A percentile compares a stretch with the other conserved stretches of the same genome.
phyloP scores from a whole-genome alignment of 345 rosid genomes.

The Streptanthus diversifolius region DNA sequence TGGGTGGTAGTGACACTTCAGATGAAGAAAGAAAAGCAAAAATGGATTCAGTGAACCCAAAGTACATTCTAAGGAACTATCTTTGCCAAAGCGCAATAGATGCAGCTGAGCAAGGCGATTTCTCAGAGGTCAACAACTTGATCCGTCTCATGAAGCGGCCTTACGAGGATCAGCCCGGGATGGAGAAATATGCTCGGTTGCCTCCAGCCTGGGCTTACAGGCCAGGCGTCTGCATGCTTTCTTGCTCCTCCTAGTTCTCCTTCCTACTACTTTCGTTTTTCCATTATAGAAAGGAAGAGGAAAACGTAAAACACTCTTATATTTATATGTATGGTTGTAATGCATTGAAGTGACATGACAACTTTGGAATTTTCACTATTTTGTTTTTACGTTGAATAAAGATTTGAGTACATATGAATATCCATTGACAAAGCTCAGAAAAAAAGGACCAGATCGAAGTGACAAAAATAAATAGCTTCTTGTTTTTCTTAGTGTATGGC shows the following conservation, averaged over 20 bases:
- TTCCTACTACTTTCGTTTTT: conserved; percentile 2
- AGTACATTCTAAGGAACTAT: conserved; percentile 81
- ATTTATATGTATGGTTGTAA: conserved; percentile 21
- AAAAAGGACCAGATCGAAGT: not conserved
- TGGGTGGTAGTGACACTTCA: conserved; percentile 54
- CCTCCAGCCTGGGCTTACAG: conserved; percentile 99
- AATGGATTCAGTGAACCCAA: conserved; percentile 90
- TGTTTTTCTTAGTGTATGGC: not conserved
- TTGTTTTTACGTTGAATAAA: conserved; percentile 23
- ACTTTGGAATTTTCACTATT: not conserved
- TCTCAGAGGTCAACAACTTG: conserved; percentile 68
- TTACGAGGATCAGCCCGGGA: conserved; percentile 84
- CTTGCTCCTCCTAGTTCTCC: conserved; percentile 73
- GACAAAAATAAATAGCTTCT: not conserved
- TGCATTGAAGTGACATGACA: conserved; percentile 5
- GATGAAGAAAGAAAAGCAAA: conserved; percentile 76
- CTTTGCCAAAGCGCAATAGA: conserved; percentile 93
- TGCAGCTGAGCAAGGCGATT: conserved; percentile 86
- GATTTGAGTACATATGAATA: conserved; percentile 1
- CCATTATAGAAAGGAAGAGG: conserved; percentile 13
- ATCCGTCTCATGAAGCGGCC: conserved; percentile 76
- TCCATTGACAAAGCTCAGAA: not conserved
- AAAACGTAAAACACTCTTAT: conserved; percentile 1
- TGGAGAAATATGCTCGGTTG: conserved; percentile 92
- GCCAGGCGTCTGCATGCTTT: conserved; percentile 97